Base-by-base conservation (phyloP, 1,284 basidiomycete genomes). In the Takashimella koratensis region DNA sequence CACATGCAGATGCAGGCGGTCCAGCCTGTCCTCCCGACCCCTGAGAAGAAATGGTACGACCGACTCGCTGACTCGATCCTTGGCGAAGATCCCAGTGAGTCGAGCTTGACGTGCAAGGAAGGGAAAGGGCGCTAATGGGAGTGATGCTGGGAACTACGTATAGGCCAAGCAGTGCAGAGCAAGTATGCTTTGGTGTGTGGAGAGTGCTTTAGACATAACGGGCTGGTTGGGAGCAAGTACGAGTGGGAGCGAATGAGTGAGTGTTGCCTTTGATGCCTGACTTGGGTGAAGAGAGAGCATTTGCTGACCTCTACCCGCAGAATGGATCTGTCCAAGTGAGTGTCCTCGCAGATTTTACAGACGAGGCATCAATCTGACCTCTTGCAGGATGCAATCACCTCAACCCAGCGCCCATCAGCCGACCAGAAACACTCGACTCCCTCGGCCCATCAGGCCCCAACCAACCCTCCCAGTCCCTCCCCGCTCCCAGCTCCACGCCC, bases 121-220 rank as follows among this genome's bases (percentile, higher is more conserved):
- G 40, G 36, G 74, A 80, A n/a, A n/a, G n/a, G n/a, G n/a, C n/a
- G n/a, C n/a, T n/a, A n/a, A n/a, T 6, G 76, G 80, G 8, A 21
- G 21, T 22, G 81, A 81, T 24, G 20, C 36, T 46, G 24, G 58
- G 40, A 45, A 58, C 26, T 55, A n/a, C n/a, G n/a, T 24, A 23
- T 58, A 69, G 67, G 72, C 27, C 76, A 77, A 52, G 68, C 73
- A 3, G 67, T 72, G 21, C 66, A 71, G 54, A 78, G 73, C 59
- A 86, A 89, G 56, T 98, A 94, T 66, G 96, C 95, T 1, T 81
- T 98, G 52, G 96, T 99, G 42, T 99, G 95, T 75, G 84, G 86
- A 56, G 86, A 86, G 62, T 98, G 95, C 72, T 95, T 91, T 68
- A 78, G 84, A 13, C 95, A 98, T 76, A 98, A 98, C 66, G 95